Base-by-base conservation (phyloP, 2,329 filamentous ascomycete species). In the Fusarium sambucinum region DNA sequence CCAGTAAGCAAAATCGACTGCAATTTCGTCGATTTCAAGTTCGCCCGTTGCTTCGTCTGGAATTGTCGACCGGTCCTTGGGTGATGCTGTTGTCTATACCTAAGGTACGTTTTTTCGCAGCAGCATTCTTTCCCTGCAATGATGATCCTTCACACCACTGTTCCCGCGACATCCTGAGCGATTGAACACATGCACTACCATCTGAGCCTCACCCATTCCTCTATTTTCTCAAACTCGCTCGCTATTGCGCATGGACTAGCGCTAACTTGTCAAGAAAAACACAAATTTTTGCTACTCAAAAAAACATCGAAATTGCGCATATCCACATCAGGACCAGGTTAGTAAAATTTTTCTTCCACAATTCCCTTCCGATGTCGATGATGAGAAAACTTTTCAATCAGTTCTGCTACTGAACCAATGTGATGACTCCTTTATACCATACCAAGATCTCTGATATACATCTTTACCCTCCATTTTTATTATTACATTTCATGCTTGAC, bases 111-210 rank as follows among this genome's bases (percentile, higher is more conserved):
- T 19, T 35, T 37, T 37, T 25, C 61, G 41, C 44, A 37, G 29
- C 38, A 59, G 55, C 47, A 42, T 66, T 47, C 44, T 57, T 41
- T 21, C 57, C 63, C 54, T 61, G 55, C 66, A 68, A 80, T 88
- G 86, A 89, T 87, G 86, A 88, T 80, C 76, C 69, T 77, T 70
- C 74, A 78, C 80, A 82, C 85, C 84, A 87, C 85, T 81, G 85
- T 88, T 88, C 85, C 77, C 84, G 87, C 84, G 85, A 89, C 74
- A 73, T 19, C 82, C 84, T 84, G 87, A 89, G 86, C 87, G 85
- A 76, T 69, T 77, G 83, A 87, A 89, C 84, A 83, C 89, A 91
- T 91, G 89, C 89, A 91, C 88, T 89, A 91, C 89, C 89, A 91
- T 91, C 89, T 91, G 89, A 89, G 80, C 58, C 51, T 62, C 56